Percentiles rank a stretch among this genome's conserved stretches.
Conservation (phyloP, 2,329 filamentous ascomycete genomes). For the Aspergillaceae sp. region DNA sequence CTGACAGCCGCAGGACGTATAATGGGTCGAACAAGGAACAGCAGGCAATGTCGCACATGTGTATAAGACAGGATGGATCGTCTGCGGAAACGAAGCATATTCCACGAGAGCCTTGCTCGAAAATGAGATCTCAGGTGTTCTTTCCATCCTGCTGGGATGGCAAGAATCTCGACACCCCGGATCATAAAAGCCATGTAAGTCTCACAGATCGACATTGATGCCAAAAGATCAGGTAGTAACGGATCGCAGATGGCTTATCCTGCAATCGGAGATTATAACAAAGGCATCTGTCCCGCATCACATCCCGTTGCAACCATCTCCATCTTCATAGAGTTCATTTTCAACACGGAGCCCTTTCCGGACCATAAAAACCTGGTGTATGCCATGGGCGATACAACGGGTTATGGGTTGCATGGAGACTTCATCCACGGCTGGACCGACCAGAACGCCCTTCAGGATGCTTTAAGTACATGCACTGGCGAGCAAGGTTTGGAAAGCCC, state of each 20-base stretch:
- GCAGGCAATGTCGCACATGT: conserved; percentile 50
- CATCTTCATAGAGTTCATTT: conserved; percentile 54
- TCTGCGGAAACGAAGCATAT: conserved; percentile 49
- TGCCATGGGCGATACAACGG: conserved; percentile 41
- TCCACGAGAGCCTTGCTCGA: conserved; percentile 42
- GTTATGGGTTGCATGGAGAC: conserved; percentile 48
- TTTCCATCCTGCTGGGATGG: conserved; percentile 34
- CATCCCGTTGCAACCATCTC: conserved; percentile 50
- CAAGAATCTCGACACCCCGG: conserved; percentile 21
- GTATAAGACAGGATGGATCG: conserved; percentile 42
- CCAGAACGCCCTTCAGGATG: conserved; percentile 29
- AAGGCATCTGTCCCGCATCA: conserved; percentile 24
- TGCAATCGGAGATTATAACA: conserved; percentile 23
- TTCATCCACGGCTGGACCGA: conserved; percentile 45
- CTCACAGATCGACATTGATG: not conserved
- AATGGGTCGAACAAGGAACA: conserved; percentile 11
- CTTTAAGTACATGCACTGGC: conserved; percentile 23
- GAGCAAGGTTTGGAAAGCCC: conserved; percentile 4
- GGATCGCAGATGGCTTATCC: conserved; percentile 27
- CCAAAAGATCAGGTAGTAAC: not conserved
- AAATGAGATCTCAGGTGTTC: conserved; percentile 27
- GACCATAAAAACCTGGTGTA: conserved; percentile 39
- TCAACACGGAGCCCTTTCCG: conserved; percentile 44
- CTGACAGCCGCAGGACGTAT: conserved; percentile 9
- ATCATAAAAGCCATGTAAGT: conserved; percentile 28